These are phyloP conservation scores for Kwoniella sp. DNA, from an alignment of 768 basidiomycete species.

Conservation along the genomic window DNA sequence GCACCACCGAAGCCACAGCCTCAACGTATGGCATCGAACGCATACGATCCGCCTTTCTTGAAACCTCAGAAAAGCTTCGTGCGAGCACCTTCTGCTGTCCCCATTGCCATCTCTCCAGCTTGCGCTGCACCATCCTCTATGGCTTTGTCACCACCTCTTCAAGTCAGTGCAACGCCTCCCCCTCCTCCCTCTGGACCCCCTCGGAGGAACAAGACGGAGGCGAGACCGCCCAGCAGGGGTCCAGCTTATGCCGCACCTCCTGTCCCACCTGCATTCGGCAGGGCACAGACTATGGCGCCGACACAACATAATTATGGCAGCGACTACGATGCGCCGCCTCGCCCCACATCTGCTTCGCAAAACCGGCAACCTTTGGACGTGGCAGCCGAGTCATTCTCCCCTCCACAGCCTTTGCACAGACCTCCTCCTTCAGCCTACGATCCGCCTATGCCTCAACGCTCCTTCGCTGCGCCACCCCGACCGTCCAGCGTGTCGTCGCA, in stretches of 20 bases:
- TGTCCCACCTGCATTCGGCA: background rate
- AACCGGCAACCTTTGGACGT: background rate
- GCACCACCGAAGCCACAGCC: slow-evolving; percentile 28
- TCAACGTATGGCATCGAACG: slow-evolving; percentile 38
- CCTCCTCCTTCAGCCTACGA: slow-evolving; percentile 18
- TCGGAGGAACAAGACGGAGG: slow-evolving; percentile 14
- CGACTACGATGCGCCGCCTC: slow-evolving; percentile 11
- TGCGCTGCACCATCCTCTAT: slow-evolving; percentile 4
- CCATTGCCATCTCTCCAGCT: slow-evolving; percentile 20
- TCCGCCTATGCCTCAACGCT: slow-evolving; percentile 8
- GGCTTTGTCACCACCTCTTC: slow-evolving; percentile 20
- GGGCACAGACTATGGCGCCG: background rate
- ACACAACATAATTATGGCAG: background rate
- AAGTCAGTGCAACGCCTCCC: slow-evolving; percentile 17
- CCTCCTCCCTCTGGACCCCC: slow-evolving; percentile 37
- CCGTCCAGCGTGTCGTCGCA: slow-evolving; percentile 11
- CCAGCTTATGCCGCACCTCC: slow-evolving; percentile 18
- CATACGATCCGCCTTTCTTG: slow-evolving; percentile 50
- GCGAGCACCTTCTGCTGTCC: slow-evolving; percentile 23
- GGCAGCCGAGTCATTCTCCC: background rate
- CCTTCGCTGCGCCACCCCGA: slow-evolving; percentile 11
- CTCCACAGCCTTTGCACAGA: slow-evolving; percentile 6
- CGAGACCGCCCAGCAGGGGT: slow-evolving; percentile 11
- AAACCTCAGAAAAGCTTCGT: slow-evolving; percentile 43
- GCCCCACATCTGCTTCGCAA: slow-evolving; percentile 11